Evolutionary conservation across 768 basidiomycete genomes (phyloP), one percentile per base, ranked within the genome.

Genomic region (Russula emetica): DNA sequence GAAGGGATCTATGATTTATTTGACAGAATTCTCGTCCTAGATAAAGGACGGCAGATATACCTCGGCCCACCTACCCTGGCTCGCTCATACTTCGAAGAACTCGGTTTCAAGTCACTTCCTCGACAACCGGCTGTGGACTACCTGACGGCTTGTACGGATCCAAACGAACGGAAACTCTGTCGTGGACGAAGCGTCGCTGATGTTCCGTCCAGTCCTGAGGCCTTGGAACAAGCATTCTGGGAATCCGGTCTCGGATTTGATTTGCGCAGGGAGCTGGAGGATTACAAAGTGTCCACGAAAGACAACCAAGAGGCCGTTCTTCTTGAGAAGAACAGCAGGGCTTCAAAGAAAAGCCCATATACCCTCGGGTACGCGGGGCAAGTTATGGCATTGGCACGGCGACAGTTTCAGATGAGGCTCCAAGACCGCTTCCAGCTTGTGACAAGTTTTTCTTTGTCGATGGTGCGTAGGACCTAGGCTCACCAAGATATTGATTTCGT

Each of bases 81-180:
- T 18, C 83, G 90, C 18, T 76, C 76, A 1, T 95, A 95, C 76
- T 94, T 97, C 69, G 83, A 90, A 68, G 73, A 74, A 34, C 76
- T 92, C 49, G 91, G 92, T 20, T 92, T 85, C 74, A 82, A 82
- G 42, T 66, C 88, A 22, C 83, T 90, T 28, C 87, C 89, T 60
- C 85, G 92, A 44, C 92, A 94, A 74, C 91, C 85, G 68, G 90
- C 89, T 16, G 85, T 92, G 11, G 92, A 94, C 72, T 94, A 90
- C 73, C 80, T 94, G 24, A 90, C 88, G 22, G 85, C 86, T 5
- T 87, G 85, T 72, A 88, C 93, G 2, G 89, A 92, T 70, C 81
- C 85, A 0, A 90, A 92, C 68, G 92, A 94, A 76, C 88, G 92
- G 36, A 86, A 85, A 71, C 85, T 88, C 67, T 81, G 83, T 0